Percentiles rank a stretch among this genome's conserved stretches.
These are phyloP conservation scores for Ormosia semicastrata DNA, from an alignment of 306 rosid species.

Conservation along the genomic window DNA sequence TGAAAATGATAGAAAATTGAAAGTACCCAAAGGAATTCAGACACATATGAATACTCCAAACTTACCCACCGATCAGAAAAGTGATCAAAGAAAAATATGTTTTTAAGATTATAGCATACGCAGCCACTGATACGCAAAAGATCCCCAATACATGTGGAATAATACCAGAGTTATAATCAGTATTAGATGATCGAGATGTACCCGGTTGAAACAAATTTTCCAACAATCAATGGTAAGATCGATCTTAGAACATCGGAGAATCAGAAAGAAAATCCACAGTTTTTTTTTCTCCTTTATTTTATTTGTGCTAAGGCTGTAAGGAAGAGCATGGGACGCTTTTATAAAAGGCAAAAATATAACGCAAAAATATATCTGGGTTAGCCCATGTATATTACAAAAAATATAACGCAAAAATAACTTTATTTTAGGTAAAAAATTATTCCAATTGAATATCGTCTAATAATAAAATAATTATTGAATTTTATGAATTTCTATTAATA, in stretches of 20 bases:
- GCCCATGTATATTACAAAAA: too few species aligned
- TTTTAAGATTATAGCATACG: slow-evolving; percentile 17
- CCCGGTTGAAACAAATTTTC: slow-evolving; percentile 45
- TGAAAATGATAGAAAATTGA: slow-evolving; percentile 18
- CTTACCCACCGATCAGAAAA: slow-evolving; percentile 48
- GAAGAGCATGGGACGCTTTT: slow-evolving; percentile 5
- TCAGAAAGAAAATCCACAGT: slow-evolving; percentile 36
- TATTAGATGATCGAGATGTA: slow-evolving; percentile 43
- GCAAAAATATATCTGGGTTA: too few species aligned
- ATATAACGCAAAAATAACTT: too few species aligned
- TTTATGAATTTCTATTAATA: too few species aligned
- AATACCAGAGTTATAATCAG: slow-evolving; percentile 28
- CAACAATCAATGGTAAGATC: slow-evolving; percentile 51
- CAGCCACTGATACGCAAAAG: slow-evolving; percentile 34
- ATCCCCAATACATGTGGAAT: slow-evolving; percentile 41
- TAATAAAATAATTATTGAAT: too few species aligned
- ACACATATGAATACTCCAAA: slow-evolving; percentile 27
- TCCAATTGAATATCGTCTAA: too few species aligned
- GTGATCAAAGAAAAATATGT: slow-evolving; percentile 21
- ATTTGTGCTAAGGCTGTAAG: neutral
- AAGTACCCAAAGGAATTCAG: slow-evolving; percentile 35
- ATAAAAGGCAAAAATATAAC: too few species aligned
- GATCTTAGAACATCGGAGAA: slow-evolving; percentile 57
- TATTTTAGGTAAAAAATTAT: too few species aligned
- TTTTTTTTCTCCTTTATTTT: neutral